These are phyloP conservation scores for Erigeron philadelphicus DNA, from an alignment of 140 eudicot species.

Conservation along the genomic window DNA sequence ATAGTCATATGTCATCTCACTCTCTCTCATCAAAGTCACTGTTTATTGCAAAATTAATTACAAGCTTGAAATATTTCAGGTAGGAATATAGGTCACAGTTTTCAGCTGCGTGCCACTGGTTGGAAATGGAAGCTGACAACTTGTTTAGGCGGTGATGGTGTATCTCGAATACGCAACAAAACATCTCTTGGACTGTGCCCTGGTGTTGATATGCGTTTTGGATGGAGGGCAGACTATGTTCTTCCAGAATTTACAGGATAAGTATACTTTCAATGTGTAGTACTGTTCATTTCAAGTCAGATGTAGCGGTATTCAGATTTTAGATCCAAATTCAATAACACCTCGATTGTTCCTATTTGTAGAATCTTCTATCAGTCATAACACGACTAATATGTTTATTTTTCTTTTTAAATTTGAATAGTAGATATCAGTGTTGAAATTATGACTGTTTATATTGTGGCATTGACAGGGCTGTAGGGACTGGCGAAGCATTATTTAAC, in stretches of 20 bases:
- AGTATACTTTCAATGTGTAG: slow-evolving; percentile 9
- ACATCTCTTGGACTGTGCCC: slow-evolving; percentile 70
- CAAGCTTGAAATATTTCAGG: slow-evolving; percentile 38
- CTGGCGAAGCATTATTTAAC: slow-evolving; percentile 75
- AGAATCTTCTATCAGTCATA: too few relatives aligned
- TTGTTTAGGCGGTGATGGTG: slow-evolving; percentile 87
- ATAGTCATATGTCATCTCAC: neutral
- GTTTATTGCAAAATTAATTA: neutral
- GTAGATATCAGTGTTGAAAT: neutral
- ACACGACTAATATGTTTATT: neutral
- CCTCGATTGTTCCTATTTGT: too few relatives aligned
- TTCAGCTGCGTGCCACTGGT: slow-evolving; percentile 61
- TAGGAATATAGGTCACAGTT: slow-evolving; percentile 87
- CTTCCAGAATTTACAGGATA: slow-evolving; percentile 90
- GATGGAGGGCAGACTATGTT: slow-evolving; percentile 91
- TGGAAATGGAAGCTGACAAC: slow-evolving; percentile 96
- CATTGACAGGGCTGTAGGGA: slow-evolving; percentile 67
- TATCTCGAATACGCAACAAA: slow-evolving; percentile 83
- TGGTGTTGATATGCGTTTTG: slow-evolving; percentile 87
- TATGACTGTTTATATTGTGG: neutral
- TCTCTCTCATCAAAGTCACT: neutral
- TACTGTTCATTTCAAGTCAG: too few relatives aligned
- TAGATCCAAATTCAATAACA: too few relatives aligned
- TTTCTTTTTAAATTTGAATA: too few relatives aligned
- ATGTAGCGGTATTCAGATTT: too few relatives aligned